Conservation (phyloP, 2,329 filamentous ascomycete species). For the Blastomyces silverae region DNA sequence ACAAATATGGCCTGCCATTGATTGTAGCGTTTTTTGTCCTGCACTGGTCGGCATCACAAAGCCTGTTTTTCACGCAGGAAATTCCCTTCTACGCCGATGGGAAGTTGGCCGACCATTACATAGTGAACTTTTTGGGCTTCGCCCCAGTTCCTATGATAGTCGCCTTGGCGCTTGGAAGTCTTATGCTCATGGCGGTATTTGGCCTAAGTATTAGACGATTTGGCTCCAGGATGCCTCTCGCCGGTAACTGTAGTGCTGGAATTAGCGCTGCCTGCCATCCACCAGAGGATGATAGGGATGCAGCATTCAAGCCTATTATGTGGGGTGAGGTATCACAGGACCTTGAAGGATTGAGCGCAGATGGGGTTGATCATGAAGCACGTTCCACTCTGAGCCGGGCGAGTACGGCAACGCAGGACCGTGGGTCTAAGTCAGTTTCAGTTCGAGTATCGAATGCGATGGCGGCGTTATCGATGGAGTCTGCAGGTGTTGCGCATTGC, state of each 20-base stretch:
- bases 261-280: conserved; percentile 33
- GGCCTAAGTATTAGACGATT: conserved; percentile 21
- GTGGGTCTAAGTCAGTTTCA: conserved; percentile 4
- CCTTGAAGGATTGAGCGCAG: not conserved
- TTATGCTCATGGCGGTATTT: conserved; percentile 18
- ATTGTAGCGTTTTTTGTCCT: conserved; percentile 33
- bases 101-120: conserved; percentile 11
- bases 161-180: conserved; percentile 18
- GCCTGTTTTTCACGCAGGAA: conserved; percentile 41
- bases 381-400: not conserved
- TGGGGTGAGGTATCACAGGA: conserved; percentile 24
- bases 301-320: conserved; percentile 21
- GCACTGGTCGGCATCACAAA: conserved; percentile 48
- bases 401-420: not conserved
- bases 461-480: conserved; percentile 14
- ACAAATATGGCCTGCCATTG: conserved; percentile 41
- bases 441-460: conserved; percentile 10
- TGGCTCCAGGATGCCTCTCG: conserved; percentile 27
- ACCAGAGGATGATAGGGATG: conserved; percentile 22
- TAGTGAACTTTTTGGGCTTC: conserved; percentile 24
- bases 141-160: conserved; percentile 24
- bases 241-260: conserved; percentile 30
- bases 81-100: conserved; percentile 20
- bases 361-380: not conserved
- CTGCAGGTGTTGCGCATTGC: conserved; percentile 21